Percentiles rank a stretch among this genome's conserved stretches.
phyloP scores from a whole-genome alignment of 2,329 filamentous ascomycete species.

The Sporothrix pallida region DNA sequence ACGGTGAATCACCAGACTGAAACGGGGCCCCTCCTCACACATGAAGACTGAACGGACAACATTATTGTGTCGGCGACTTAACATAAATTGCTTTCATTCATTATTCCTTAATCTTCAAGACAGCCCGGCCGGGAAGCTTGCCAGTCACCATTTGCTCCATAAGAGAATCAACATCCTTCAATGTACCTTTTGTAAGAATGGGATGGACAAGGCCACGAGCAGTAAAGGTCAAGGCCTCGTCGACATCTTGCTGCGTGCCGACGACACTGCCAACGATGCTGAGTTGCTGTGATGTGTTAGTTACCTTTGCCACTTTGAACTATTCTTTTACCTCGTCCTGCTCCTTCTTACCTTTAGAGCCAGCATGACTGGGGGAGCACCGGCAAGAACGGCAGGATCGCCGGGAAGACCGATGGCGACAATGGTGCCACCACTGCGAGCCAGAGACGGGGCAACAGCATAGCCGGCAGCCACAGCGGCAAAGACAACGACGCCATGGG shows the following conservation, averaged over 20 bases:
- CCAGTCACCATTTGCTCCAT: not conserved
- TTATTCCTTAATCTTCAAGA: not conserved
- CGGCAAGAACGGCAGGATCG: not conserved
- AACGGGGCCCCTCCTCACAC: no score
- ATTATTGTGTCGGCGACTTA: no score
- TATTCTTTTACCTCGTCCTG: no score
- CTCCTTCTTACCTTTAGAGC: not conserved
- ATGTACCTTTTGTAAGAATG: not conserved
- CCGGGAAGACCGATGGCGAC: not conserved
- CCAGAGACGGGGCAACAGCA: not conserved
- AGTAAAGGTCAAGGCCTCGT: not conserved
- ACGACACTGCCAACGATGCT: not conserved
- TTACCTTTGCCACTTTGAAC: not conserved
- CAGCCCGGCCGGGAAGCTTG: not conserved
- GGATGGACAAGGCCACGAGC: not conserved
- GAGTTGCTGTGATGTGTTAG: not conserved
- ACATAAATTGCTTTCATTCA: no score
- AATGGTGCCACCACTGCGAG: not conserved
- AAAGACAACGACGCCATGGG: constrained; percentile 51
- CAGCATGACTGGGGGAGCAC: not conserved
- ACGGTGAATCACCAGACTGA: no score
- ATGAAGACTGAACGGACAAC: no score
- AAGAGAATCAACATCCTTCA: not conserved
- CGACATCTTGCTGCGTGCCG: not conserved
- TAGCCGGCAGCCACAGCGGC: not conserved